phyloP scores from a whole-genome alignment of 805 yeast species.

The Candida alai region DNA sequence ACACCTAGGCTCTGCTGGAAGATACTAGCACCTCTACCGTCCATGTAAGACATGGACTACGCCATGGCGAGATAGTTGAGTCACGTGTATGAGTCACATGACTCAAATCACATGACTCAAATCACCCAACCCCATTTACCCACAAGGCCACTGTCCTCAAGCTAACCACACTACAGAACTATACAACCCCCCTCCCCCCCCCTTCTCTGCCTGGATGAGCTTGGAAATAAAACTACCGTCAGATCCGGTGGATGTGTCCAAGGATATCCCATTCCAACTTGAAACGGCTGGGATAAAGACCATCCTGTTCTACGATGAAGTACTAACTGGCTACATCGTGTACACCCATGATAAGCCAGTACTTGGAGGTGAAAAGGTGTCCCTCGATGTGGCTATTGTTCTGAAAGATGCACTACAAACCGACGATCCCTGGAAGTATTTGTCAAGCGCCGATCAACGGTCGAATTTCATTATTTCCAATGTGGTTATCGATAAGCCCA shows the following conservation, averaged over 20 bases:
- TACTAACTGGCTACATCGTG: slow-evolving; percentile 24
- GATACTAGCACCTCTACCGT: too few relatives aligned
- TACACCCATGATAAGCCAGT: slow-evolving; percentile 11
- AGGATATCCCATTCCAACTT: slow-evolving; percentile 5
- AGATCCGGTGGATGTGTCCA: slow-evolving; percentile 4
- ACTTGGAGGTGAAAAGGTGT: slow-evolving; percentile 9
- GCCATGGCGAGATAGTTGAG: too few relatives aligned
- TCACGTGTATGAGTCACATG: too few relatives aligned
- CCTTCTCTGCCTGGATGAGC: too few relatives aligned
- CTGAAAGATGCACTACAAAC: slow-evolving; percentile 17
- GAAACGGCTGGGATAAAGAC: neutral
- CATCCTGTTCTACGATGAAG: slow-evolving; percentile 27
- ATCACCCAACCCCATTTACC: too few relatives aligned
- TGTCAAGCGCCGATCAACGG: slow-evolving; percentile 5
- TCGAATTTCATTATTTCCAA: slow-evolving; percentile 2
- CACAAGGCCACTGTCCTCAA: too few relatives aligned
- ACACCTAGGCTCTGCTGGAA: too few relatives aligned
- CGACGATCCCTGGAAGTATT: slow-evolving; percentile 7
- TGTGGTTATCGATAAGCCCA: slow-evolving; percentile 5
- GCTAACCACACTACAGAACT: too few relatives aligned
- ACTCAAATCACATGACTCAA: too few relatives aligned
- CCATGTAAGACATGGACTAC: too few relatives aligned
- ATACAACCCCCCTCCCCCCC: too few relatives aligned
- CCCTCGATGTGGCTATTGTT: slow-evolving; percentile 18
- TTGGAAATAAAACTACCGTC: slow-evolving; percentile 8